phyloP scores from a whole-genome alignment of 139 green algal genomes.

The Pleodorina starrii region DNA sequence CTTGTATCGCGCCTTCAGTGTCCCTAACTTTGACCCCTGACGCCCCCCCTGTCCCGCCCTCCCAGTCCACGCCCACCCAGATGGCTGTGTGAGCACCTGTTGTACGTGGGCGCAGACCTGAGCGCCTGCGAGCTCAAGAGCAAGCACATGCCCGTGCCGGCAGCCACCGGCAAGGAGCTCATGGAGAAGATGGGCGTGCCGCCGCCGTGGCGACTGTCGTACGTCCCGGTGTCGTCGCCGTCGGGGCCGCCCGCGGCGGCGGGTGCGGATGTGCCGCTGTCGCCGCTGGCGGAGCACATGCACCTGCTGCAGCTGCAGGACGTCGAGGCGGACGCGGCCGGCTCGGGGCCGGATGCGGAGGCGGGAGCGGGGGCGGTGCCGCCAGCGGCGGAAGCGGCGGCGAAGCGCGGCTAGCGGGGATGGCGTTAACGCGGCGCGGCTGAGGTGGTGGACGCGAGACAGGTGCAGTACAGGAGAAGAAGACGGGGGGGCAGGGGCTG shows the following conservation, averaged over 20 bases:
- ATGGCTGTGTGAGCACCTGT: slow-evolving; percentile 51
- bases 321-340: background rate
- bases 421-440: too few species aligned
- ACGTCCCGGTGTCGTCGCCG: background rate
- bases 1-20: too few species aligned
- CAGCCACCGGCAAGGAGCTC: slow-evolving; percentile 36
- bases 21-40: background rate
- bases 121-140: slow-evolving; percentile 26
- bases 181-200: slow-evolving; percentile 47
- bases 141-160: slow-evolving; percentile 50
- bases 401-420: too few species aligned
- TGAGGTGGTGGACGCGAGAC: too few species aligned
- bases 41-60: background rate
- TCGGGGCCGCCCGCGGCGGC: background rate
- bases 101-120: slow-evolving; percentile 37
- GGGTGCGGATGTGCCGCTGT: background rate
- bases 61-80: background rate
- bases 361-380: background rate
- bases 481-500: too few species aligned
- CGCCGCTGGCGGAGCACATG: background rate
- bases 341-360: background rate
- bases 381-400: too few species aligned
- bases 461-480: too few species aligned
- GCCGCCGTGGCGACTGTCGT: slow-evolving; percentile 34
- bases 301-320: slow-evolving; percentile 9